Evolutionary conservation across 768 basidiomycete species (phyloP), one percentile per base, ranked within the genome.

Genomic region (Pleurotus citrinopileatus): DNA sequence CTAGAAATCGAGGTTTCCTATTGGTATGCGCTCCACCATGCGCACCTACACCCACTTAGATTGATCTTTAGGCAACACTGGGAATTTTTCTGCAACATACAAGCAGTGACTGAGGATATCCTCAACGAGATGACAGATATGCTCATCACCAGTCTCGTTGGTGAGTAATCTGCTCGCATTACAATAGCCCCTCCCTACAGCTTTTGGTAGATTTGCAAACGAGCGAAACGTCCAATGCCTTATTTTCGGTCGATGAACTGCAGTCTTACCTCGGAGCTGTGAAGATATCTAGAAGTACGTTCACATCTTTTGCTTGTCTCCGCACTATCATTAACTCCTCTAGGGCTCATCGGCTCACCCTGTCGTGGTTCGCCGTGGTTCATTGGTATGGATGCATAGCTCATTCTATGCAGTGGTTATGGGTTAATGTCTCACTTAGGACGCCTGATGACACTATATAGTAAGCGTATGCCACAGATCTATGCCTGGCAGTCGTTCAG

Each of bases 1-100:
- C 42, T 70, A 27, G 73, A 59, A 23, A 59, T 74, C 13, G 60
- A 73, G 60, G 59, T 61, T 4, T 65, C 75, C 13, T 74, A 74
- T 40, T 74, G 73, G 73, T 75, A 29, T 55, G 7, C 15, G 27
- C 10, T n/a, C 20, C 17, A n/a, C 13, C 12, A 12, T 15, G 3
- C 19, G 28, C 9, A 47, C 12, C 15, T n/a, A n/a, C 25, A 32
- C 10, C 3, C n/a, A 19, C 47, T 17, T 45, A 20, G 19, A 40
- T 42, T n/a, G 5, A 61, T 63, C 51, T 50, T 17, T 36, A 47
- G 43, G 48, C 48, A 51, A 51, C 48, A 51, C 23, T 51, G 48
- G 48, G 48, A 51, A 22, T 65, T 69, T 61, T 56, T 69, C 62
- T 52, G 51, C 63, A 23, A 73, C 63, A 6, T 70, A 62, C 25